These are phyloP conservation scores for Apiospora kogelbergensis DNA, from an alignment of 2,329 filamentous ascomycete species.

Conservation along the genomic window DNA sequence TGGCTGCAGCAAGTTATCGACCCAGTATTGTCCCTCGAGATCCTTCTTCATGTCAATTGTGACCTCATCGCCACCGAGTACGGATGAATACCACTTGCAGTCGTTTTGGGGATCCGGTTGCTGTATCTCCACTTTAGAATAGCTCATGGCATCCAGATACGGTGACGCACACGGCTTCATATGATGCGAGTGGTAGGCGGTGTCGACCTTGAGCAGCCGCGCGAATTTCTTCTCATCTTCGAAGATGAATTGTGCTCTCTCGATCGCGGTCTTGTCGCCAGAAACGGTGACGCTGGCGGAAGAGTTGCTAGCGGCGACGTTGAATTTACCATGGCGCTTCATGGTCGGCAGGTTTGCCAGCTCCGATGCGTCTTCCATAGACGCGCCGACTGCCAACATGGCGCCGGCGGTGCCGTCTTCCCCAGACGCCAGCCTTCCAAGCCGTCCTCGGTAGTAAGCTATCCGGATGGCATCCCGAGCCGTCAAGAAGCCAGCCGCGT, in stretches of 20 bases:
- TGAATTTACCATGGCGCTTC: conserved; percentile 24
- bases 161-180: conserved; percentile 17
- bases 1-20: conserved; percentile 14
- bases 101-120: neutral
- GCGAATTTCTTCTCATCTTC: conserved; percentile 20
- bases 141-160: conserved; percentile 14
- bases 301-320: conserved; percentile 25
- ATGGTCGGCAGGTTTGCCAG: conserved; percentile 36
- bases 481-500: conserved; percentile 27
- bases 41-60: neutral
- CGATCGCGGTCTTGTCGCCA: conserved; percentile 21
- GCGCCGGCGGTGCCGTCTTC: conserved; percentile 40
- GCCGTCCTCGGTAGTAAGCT: conserved; percentile 38
- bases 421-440: conserved; percentile 37
- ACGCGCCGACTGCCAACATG: conserved; percentile 53
- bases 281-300: conserved; percentile 24
- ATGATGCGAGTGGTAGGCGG: conserved; percentile 26
- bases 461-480: conserved; percentile 22
- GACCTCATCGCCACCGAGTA: conserved; percentile 7
- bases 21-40: conserved; percentile 16
- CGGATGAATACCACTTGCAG: conserved; percentile 13
- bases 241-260: conserved; percentile 20
- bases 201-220: conserved; percentile 24
- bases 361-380: neutral
- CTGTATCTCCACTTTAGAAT: conserved; percentile 8